These are phyloP conservation scores for Mycena vitilis DNA, from an alignment of 768 basidiomycete genomes.

Conservation along the genomic window DNA sequence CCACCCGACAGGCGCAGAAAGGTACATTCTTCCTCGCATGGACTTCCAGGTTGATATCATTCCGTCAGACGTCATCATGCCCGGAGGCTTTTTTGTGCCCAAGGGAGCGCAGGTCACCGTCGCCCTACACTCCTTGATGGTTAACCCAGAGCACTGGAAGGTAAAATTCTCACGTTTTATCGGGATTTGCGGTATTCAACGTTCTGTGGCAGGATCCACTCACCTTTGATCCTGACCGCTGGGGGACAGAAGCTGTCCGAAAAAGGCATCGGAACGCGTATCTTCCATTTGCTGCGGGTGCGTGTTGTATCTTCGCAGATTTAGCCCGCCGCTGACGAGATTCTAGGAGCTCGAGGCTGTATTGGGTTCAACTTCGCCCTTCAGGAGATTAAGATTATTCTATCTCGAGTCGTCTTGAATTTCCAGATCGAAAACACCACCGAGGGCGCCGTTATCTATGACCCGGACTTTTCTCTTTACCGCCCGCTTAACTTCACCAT, in stretches of 20 bases:
- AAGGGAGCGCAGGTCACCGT: constrained; percentile 32
- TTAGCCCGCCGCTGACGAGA: not conserved
- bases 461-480: constrained; percentile 29
- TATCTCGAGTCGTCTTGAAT: constrained; percentile 27
- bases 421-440: constrained; percentile 32
- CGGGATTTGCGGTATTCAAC: too few relatives aligned
- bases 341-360: constrained; percentile 27
- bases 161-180: not conserved
- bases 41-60: too few relatives aligned
- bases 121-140: constrained; percentile 28
- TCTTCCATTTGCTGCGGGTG: constrained; percentile 31
- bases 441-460: constrained; percentile 32
- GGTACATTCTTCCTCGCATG: not conserved
- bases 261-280: constrained; percentile 30
- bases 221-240: constrained; percentile 31
- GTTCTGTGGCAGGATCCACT: constrained; percentile 28
- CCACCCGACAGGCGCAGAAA: constrained; percentile 32
- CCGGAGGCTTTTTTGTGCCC: constrained; percentile 27
- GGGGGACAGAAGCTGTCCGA: constrained; percentile 28
- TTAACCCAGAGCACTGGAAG: constrained; percentile 33
- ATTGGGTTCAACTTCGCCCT: constrained; percentile 34
- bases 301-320: not conserved
- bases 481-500: constrained; percentile 32
- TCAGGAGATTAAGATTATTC: constrained; percentile 31
- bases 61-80: constrained; percentile 29